Evolutionary conservation across 345 rosid genomes (phyloP), one percentile per base, ranked within the genome.

Genomic region (Eucalyptus tenuipes): DNA sequence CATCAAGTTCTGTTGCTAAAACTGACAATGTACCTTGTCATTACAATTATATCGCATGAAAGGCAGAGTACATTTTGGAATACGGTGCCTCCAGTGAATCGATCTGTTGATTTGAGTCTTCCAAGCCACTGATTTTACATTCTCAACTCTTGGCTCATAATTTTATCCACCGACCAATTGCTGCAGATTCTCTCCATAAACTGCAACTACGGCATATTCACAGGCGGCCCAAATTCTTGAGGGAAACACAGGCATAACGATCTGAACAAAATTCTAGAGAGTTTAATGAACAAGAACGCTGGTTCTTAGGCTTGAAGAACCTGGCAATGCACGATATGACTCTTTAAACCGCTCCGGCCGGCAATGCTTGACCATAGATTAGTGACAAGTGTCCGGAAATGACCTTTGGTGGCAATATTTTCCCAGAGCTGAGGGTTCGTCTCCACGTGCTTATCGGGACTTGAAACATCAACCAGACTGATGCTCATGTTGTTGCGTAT

Each of bases 401-500:
- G 96, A 86, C 99, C 98, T 91, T 92, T 96, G 5, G 94, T 95
- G 2, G 96, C 95, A 45, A 97, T 95, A 88, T 96, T 97, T 88
- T 97, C 99, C 99, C 99, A 97, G 6, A 96, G 71, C 13, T 92
- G 93, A 55, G 98, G 97, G 82, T 95, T 96, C 87, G 90, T 95
- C 90, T 93, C 96, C 48, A 91, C 91, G 15, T 88, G 92, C 90
- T 93, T 95, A 85, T 95, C 95, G 10, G 97, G 96, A 91, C 95
- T 92, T 75, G 97, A 91, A 50, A 97, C 98, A 92, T 96, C 97
- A 85, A 97, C 99, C 31, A 97, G 90, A 90, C 99, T 97, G 91
- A 97, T 92, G 92, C 98, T 96, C 99, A 96, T 94, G 94, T 96
- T 97, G 92, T 97, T 97, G 61, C 99, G 92, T 55, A 96, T 95